A percentile compares a stretch with the other conserved stretches of the same genome.
These are phyloP conservation scores for Blastocystis sp. DNA, from an alignment of 352 stramenopile species.

Conservation along the genomic window DNA sequence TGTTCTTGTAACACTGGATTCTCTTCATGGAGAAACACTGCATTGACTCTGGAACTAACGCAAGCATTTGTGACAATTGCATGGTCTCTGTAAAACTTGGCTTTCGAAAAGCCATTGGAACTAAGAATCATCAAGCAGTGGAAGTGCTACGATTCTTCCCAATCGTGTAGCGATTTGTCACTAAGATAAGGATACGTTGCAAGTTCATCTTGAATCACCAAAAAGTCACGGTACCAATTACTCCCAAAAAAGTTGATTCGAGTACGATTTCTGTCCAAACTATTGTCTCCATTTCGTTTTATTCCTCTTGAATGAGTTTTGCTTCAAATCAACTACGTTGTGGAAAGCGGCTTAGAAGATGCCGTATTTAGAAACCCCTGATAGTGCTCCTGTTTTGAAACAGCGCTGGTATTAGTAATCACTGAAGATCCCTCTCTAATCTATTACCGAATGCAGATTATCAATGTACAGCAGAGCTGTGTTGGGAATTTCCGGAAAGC, in stretches of 20 bases:
- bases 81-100: neutral
- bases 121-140: neutral
- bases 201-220: neutral
- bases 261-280: neutral
- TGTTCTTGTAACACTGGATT: neutral
- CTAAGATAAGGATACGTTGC: neutral
- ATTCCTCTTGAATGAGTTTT: neutral
- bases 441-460: neutral
- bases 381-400: too few species aligned
- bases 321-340: neutral
- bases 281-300: too few species aligned
- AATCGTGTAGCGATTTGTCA: neutral
- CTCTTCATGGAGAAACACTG: neutral
- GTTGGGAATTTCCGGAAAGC: too few species aligned
- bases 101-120: neutral
- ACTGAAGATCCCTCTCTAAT: neutral
- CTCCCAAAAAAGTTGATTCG: neutral
- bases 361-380: neutral
- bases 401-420: neutral
- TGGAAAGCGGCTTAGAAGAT: neutral
- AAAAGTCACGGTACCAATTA: neutral
- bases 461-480: too few species aligned
- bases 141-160: neutral
- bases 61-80: slow-evolving; percentile 4
- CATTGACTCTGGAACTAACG: neutral